These are phyloP conservation scores for Crithidia mellificae DNA, from an alignment of 208 protist genomes.

Conservation along the genomic window DNA sequence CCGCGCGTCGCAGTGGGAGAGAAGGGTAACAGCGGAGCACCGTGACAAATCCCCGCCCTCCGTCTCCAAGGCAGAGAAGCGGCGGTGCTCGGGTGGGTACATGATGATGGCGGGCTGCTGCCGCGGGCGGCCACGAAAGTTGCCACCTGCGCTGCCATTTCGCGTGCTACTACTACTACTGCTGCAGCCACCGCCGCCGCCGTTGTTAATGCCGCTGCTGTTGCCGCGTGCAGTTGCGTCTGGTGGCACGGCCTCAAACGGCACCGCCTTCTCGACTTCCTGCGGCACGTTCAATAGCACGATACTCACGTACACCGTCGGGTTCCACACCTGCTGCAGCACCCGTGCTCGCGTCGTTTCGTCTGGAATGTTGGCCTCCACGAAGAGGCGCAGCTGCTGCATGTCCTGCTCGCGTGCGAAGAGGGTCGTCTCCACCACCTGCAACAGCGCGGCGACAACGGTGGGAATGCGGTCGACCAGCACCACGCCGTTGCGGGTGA, in stretches of 20 bases:
- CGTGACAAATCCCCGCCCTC: conserved; percentile 19
- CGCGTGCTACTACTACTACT: neutral
- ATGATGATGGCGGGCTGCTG: conserved; percentile 30
- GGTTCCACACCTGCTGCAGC: conserved; percentile 72
- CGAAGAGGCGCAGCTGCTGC: conserved; percentile 44
- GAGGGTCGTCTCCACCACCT: conserved; percentile 64
- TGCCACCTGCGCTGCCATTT: neutral
- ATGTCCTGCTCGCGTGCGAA: conserved; percentile 59
- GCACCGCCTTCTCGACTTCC: conserved; percentile 23
- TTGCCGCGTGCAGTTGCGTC: neutral
- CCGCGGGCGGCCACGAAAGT: neutral
- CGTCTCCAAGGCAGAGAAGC: conserved; percentile 41
- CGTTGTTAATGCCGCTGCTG: neutral
- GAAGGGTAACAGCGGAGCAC: conserved; percentile 48
- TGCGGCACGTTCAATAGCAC: conserved; percentile 78
- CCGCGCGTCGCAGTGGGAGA: conserved; percentile 54
- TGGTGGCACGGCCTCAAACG: conserved; percentile 14
- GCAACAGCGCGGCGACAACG: conserved; percentile 65
- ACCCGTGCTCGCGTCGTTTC: conserved; percentile 37
- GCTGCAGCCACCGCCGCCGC: neutral
- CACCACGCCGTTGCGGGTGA: conserved; percentile 74
- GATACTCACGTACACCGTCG: conserved; percentile 63
- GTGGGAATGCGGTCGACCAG: conserved; percentile 73
- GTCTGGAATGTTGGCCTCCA: conserved; percentile 46
- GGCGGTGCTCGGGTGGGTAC: conserved; percentile 42